Conservation (phyloP, 768 basidiomycete genomes). For the Gymnopilus dilepis region DNA sequence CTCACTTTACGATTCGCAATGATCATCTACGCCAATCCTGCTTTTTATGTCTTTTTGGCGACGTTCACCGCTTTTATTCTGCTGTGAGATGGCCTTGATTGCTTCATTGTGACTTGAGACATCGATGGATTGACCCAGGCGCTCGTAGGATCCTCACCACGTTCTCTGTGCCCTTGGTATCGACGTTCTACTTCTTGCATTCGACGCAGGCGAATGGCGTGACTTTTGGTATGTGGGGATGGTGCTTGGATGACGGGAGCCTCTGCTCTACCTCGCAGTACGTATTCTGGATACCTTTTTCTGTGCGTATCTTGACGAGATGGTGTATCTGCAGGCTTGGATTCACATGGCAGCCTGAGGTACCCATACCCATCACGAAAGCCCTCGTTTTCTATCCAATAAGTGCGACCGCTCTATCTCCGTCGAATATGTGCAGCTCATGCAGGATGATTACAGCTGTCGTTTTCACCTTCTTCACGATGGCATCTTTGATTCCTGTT, state of each 20-base stretch:
- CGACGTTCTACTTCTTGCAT: constrained; percentile 41
- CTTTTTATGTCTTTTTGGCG: constrained; percentile 30
- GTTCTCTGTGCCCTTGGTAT: constrained; percentile 39
- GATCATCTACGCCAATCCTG: constrained; percentile 27
- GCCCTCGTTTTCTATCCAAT: constrained; percentile 43
- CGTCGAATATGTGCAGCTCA: neutral
- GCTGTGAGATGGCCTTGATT: constrained; percentile 25
- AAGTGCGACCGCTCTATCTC: constrained; percentile 25
- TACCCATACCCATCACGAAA: constrained; percentile 37
- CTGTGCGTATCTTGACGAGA: neutral
- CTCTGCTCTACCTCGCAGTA: constrained; percentile 38
- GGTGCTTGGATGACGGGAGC: constrained; percentile 42
- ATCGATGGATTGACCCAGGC: neutral
- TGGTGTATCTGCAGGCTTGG: constrained; percentile 32
- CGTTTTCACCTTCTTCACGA: constrained; percentile 34
- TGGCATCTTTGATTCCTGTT: constrained; percentile 36
- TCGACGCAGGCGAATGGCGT: constrained; percentile 44
- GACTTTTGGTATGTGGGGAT: constrained; percentile 48
- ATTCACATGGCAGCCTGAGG: constrained; percentile 44
- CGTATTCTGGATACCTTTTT: constrained; percentile 3
- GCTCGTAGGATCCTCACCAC: constrained; percentile 35
- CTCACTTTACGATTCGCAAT: neutral
- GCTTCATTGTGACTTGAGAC: neutral
- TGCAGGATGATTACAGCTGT: constrained; percentile 30
- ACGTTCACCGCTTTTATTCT: constrained; percentile 34